Conservation (phyloP, 2,329 filamentous ascomycete species). For the Pseudogymnoascus sp. region DNA sequence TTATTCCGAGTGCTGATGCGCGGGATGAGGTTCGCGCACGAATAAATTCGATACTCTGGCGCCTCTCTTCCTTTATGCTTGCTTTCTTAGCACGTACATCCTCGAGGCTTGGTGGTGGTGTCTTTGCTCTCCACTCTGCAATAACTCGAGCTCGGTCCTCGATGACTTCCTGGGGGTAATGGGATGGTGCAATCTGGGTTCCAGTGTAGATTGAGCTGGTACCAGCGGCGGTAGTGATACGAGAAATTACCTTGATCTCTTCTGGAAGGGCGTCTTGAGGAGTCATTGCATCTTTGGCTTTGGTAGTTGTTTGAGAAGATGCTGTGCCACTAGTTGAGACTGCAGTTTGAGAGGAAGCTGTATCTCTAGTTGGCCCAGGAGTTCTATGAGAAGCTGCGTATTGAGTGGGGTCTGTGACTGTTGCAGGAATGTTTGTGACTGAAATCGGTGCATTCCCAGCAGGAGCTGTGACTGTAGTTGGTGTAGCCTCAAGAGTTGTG, state of each 20-base stretch:
- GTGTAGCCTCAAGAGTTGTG: background rate
- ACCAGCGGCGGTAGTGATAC: no score
- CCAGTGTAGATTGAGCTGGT: background rate
- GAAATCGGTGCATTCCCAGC: background rate
- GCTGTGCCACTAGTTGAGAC: background rate
- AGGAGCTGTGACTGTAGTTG: background rate
- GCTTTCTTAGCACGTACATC: slow-evolving; percentile 18
- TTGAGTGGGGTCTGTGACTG: background rate
- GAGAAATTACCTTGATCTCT: background rate
- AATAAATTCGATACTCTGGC: slow-evolving; percentile 8
- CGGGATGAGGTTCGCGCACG: slow-evolving; percentile 5
- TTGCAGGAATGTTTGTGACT: background rate
- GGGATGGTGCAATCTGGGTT: background rate
- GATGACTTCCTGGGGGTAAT: background rate
- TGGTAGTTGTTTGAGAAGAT: background rate
- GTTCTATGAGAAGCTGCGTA: background rate
- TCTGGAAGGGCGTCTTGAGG: background rate
- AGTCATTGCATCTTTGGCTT: background rate
- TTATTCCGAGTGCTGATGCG: background rate
- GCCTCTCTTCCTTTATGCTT: slow-evolving; percentile 12
- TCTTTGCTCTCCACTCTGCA: background rate
- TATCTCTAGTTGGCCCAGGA: background rate
- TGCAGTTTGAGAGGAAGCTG: background rate
- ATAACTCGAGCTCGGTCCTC: background rate
- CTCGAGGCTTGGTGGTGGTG: slow-evolving; percentile 15